These are phyloP conservation scores for Colletotrichum salicis DNA, from an alignment of 2,329 filamentous ascomycete species.

Conservation along the genomic window DNA sequence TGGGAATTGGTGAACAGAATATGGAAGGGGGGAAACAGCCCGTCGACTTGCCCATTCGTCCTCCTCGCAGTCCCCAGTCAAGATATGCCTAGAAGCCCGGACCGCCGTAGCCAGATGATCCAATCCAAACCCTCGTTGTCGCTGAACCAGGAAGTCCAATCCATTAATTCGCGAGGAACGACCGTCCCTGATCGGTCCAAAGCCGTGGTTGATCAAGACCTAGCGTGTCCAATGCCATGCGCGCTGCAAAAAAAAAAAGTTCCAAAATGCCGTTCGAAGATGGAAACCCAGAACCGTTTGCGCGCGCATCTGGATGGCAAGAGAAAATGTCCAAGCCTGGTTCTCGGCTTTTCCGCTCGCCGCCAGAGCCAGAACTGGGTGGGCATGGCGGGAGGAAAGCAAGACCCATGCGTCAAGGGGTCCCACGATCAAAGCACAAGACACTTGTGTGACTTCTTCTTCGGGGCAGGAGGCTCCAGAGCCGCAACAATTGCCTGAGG, in stretches of 20 bases:
- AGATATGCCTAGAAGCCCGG: slow-evolving; percentile 19
- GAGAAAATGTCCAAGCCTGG: slow-evolving; percentile 32
- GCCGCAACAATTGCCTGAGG: slow-evolving; percentile 91
- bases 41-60: slow-evolving; percentile 22
- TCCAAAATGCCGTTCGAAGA: slow-evolving; percentile 34
- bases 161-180: slow-evolving; percentile 27
- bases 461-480: slow-evolving; percentile 85
- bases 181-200: slow-evolving; percentile 25
- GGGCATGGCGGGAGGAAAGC: slow-evolving; percentile 26
- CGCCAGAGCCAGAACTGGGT: slow-evolving; percentile 25
- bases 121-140: slow-evolving; percentile 27
- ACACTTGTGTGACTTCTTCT: slow-evolving; percentile 80
- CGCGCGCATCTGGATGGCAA: slow-evolving; percentile 31
- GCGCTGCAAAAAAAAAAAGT: slow-evolving; percentile 35
- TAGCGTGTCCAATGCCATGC: slow-evolving; percentile 35
- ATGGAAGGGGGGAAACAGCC: slow-evolving; percentile 29
- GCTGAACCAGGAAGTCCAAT: slow-evolving; percentile 29
- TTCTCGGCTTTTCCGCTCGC: slow-evolving; percentile 34
- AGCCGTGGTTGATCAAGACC: slow-evolving; percentile 27
- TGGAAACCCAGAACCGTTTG: slow-evolving; percentile 27
- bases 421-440: slow-evolving; percentile 66
- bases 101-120: slow-evolving; percentile 27
- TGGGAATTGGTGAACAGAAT: slow-evolving; percentile 27
- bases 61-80: background rate
- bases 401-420: slow-evolving; percentile 15